Conservation (phyloP, 1,139 yeast genomes). For the Protomyces macrosporus region DNA sequence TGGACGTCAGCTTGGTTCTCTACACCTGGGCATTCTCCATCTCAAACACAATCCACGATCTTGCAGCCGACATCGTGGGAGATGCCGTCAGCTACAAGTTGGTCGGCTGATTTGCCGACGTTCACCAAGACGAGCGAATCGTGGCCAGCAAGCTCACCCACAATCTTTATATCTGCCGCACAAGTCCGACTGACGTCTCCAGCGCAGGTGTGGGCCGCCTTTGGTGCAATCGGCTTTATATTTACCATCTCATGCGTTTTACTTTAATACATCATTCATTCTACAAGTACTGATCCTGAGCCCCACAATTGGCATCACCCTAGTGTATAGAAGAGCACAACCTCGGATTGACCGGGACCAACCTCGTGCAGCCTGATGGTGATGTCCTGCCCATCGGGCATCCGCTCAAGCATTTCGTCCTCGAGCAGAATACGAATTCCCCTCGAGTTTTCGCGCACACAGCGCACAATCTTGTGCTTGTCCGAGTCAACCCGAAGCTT, state of each 20-base stretch:
- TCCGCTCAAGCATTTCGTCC: neutral
- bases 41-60: neutral
- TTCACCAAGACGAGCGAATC: neutral
- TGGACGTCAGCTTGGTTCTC: neutral
- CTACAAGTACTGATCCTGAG: neutral
- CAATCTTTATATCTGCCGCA: neutral
- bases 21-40: neutral
- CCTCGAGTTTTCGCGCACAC: neutral
- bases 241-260: neutral
- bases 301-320: neutral
- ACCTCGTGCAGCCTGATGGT: neutral
- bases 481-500: neutral
- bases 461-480: neutral
- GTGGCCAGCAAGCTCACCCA: neutral
- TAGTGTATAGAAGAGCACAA: neutral
- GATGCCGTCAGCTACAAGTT: neutral
- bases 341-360: neutral
- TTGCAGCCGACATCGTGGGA: neutral
- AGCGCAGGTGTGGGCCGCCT: neutral
- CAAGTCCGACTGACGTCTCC: neutral
- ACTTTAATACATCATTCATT: neutral
- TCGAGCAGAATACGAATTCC: neutral
- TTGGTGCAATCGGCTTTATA: neutral
- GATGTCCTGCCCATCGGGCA: neutral
- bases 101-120: neutral